Conservation (phyloP, 2,329 filamentous ascomycete genomes). For the Penicillium polonicum region DNA sequence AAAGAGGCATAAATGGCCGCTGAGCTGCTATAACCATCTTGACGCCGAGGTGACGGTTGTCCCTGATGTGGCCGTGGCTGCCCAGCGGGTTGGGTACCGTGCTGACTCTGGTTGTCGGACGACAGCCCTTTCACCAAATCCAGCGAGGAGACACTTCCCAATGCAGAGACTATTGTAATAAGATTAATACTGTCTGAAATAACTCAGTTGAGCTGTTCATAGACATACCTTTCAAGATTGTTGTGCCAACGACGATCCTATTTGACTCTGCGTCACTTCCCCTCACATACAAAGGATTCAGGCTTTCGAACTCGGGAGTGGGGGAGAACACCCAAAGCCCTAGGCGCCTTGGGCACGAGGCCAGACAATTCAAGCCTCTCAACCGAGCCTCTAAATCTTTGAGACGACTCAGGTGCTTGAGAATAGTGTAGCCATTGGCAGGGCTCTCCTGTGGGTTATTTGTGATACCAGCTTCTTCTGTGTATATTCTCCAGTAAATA, state of each 20-base stretch:
- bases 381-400: conserved; percentile 41
- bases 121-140: conserved; percentile 40
- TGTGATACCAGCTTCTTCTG: conserved; percentile 35
- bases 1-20: conserved; percentile 42
- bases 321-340: conserved; percentile 44
- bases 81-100: conserved; percentile 19
- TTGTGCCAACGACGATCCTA: conserved; percentile 33
- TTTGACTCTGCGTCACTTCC: conserved; percentile 27
- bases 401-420: conserved; percentile 41
- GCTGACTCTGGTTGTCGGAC: conserved; percentile 28
- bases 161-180: conserved; percentile 32
- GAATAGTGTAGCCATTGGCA: conserved; percentile 38
- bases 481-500: conserved; percentile 46
- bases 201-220: neutral
- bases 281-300: conserved; percentile 30
- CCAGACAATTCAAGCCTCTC: conserved; percentile 39
- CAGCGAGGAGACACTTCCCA: conserved; percentile 34
- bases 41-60: conserved; percentile 26
- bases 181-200: conserved; percentile 3
- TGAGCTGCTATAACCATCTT: conserved; percentile 33
- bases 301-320: conserved; percentile 38
- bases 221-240: conserved; percentile 35
- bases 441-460: conserved; percentile 33
- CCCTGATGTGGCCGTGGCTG: conserved; percentile 27
- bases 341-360: conserved; percentile 39